Evolutionary conservation across 305 asterid species (phyloP), one percentile per base, ranked within the genome.

Genomic region (Fraxinus platypoda): DNA sequence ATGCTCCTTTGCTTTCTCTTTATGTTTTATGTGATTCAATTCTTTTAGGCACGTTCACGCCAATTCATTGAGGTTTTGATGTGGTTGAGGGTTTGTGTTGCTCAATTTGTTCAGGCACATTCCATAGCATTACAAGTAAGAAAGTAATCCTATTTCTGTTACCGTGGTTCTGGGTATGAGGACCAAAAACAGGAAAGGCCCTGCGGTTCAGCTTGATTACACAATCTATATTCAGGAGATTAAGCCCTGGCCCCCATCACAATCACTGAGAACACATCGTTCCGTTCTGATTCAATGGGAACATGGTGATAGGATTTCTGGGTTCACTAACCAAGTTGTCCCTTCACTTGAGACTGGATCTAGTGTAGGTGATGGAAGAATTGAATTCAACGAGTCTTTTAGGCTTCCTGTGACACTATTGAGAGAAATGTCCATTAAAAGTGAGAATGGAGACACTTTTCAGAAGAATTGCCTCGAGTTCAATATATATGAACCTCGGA

Each of bases 201-300:
- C 91, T 70, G 84, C 91, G 7, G 83, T 89, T 78, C 94, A 91
- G 57, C 84, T 91, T 66, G 95, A 93, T 80, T 95, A 89, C 88
- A 66, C 83, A 74, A 78, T 95, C 81, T 87, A 87, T 74, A 87
- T 95, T 80, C 86, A 90, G 78, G 97, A 92, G 87, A 87, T 95
- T 72, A 94, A 87, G 81, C 99, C 98, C 26, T 94, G 99, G 98
- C 98, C 97, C 23, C 98, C 98, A 3, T 93, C 98, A 76, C 94
- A 85, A 77, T 90, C 97, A 1, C 88, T 94, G 46, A 88, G 89
- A 75, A 85, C 90, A 0, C 85, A 88, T 3, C 93, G 96, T 17
- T 78, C 92, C 6, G 94, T 88, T 81, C 68, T 92, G 49, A 90
- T 95, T 77, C 98, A 93, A 25, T 94, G 99, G 99, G 99, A 93